Base-by-base conservation (phyloP, 1,284 basidiomycete species). In the Tilletia setariae region DNA sequence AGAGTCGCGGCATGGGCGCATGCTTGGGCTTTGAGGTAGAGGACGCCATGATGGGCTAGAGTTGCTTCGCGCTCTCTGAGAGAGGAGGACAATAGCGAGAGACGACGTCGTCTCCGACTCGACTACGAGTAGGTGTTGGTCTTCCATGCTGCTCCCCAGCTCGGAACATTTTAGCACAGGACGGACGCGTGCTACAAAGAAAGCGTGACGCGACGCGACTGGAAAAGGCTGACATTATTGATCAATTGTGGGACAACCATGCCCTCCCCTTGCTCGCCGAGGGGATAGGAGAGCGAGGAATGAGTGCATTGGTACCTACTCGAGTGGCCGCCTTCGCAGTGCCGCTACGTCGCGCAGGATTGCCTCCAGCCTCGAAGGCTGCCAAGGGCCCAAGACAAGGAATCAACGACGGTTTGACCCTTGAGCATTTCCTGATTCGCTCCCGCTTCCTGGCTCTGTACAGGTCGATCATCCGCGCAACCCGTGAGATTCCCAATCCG, bases 1-100 rank as follows among this genome's bases (percentile, higher is more conserved):
- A 75, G 46, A 82, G 74, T 42, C 78, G 70, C 9, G 80, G 80
- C 78, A 81, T 79, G 61, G 70, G 8, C 49, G 25, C 28, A 30
- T 61, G 56, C 32, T 61, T 61, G 30, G 56, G 32, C 56, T 30
- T 61, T 28, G 56, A 16, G 30, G 32, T 61, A 7, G 56, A 40
- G 35, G 35, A 40, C 35, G 35, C 11, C 35, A 40, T 40, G 35
- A 4, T 40, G 35, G 35, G 11, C 35, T 40, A n/a, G 35, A 40
- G 6, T 40, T 40, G 35, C 35, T 40, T 40, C 11, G 35, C 35
- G 35, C 35, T 4, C 6, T 11, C 6, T 11, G 6, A 40, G 35
- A 40, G 6, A 11, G 35, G 35, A 6, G 35, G 35, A 6, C 35
- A 40, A 11, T 11, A 6, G 35, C 6, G 35, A 40, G 35, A 6